These are phyloP conservation scores for Raddia guianensis DNA, from an alignment of 176 grass and related monocot genomes.

Conservation along the genomic window DNA sequence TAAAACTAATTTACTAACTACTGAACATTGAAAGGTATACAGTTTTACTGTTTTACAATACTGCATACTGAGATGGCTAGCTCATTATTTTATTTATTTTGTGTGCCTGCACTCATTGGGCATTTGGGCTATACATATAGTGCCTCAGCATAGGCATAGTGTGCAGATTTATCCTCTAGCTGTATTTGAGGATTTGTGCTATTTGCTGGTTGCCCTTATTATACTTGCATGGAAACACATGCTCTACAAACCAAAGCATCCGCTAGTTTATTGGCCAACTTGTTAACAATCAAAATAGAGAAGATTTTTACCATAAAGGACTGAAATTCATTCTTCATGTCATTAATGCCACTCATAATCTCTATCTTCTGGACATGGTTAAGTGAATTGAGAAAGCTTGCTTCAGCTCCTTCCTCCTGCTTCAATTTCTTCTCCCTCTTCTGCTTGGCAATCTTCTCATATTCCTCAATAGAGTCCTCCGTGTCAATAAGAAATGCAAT, in stretches of 20 bases:
- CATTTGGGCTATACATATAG: neutral
- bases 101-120: neutral
- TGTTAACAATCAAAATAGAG: constrained; percentile 20
- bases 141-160: neutral
- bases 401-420: constrained; percentile 85
- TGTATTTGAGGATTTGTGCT: neutral
- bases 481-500: constrained; percentile 72
- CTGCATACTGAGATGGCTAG: neutral
- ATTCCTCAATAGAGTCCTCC: constrained; percentile 90
- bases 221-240: neutral
- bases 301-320: constrained; percentile 79
- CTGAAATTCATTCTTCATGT: constrained; percentile 86
- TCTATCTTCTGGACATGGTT: constrained; percentile 97
- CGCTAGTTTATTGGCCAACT: neutral
- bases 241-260: neutral
- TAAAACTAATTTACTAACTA: constrained; percentile 22
- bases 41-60: neutral
- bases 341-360: constrained; percentile 83
- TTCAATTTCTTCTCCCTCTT: constrained; percentile 92
- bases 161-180: neutral
- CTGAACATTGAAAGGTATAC: neutral
- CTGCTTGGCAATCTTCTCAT: constrained; percentile 81
- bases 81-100: neutral
- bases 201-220: neutral
- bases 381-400: constrained; percentile 82